Base-by-base conservation (phyloP, 805 yeast genomes). In the Suhomyces xylopsoci region DNA sequence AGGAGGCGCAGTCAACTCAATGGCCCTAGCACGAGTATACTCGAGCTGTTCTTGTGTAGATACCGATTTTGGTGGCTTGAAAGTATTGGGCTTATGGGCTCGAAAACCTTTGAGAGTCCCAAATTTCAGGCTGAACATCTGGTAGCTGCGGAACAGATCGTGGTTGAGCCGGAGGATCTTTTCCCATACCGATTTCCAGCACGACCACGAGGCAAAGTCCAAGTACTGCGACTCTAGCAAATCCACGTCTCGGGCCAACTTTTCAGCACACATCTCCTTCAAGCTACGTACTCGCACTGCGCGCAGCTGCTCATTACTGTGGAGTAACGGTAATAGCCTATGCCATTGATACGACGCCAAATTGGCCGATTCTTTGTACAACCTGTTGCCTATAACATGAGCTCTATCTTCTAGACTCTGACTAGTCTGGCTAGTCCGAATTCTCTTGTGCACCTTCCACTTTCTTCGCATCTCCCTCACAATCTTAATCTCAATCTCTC, bases 121-220 rank as follows among this genome's bases (percentile, higher is more conserved):
- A 44, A 67, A 65, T 9, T 50, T 54, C 6, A 53, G 28, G 8
- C 70, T 67, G 58, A 74, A 75, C 30, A 64, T 51, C 2, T 57
- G 53, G 50, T 68, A 71, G 5, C 65, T 58, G 6, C 56, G 56
- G 8, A 71, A 64, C 48, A 69, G 65, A 54, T 75, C 80, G 15
- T 58, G 60, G 28, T 65, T 60, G 19, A 55, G 25, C 9, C 40
- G 38, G 32, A 71, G 51, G 2, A 74, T 59, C 20, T 52, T 25
- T 3, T 58, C 56, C 80, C 80, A 75, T 2, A 75, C 72, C 17
- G 55, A 32, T 15, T 45, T 53, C 67, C 76, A 67, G 53, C 68
- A 65, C 14, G 64, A 44, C 61, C 70, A 62, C 6, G 74, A 57
- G 1, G 68, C 67, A 14, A 57, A 52, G 6, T 57, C 56, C 10